Base-by-base conservation (phyloP, 2,329 filamentous ascomycete species). In the Colletotrichum shisoi region DNA sequence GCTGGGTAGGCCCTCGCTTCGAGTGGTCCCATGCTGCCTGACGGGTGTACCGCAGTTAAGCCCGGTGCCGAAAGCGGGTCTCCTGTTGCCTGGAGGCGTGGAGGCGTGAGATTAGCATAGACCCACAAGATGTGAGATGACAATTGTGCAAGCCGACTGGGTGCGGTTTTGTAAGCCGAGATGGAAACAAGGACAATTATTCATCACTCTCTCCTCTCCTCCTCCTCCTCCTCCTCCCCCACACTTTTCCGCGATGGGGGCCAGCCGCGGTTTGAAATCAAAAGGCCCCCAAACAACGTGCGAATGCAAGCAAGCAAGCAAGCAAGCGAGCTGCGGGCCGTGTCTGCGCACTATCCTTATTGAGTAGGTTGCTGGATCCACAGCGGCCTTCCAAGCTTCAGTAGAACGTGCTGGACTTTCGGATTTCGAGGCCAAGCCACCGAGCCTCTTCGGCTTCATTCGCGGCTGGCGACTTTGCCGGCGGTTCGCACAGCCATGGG, bases 81-180 rank as follows among this genome's bases (percentile, higher is more conserved):
- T 48, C 1, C 31, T 37, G 39, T 4, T 8, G 13, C n/a, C 19
- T 17, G 19, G 24, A 51, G 21, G 21, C 21, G 21, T 21, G 21
- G 21, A n/a, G 53, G 63, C 27, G 57, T 27, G 19, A 11, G 48
- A 44, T 34, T 39, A 2, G 34, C 4, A 9, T 1, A n/a, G 17
- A 9, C n/a, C n/a, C n/a, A 4, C 8, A 12, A 27, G 5, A 31
- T 3, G 5, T n/a, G 42, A 34, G 42, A 42, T 57, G 45, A 42
- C 15, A 49, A 49, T 24, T 63, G 46, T 52, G 52, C 39, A 62
- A 34, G 31, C 8, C 8, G n/a, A 3, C 13, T 13, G 58, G n/a
- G 45, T 5, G 4, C 54, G 64, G 27, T 67, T 49, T 45, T 39
- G 53, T 67, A 67, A 67, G 64, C 64, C 52, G 60, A 54, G 24